Conservation (phyloP, 345 rosid species). For the Moricandia arvensis region DNA sequence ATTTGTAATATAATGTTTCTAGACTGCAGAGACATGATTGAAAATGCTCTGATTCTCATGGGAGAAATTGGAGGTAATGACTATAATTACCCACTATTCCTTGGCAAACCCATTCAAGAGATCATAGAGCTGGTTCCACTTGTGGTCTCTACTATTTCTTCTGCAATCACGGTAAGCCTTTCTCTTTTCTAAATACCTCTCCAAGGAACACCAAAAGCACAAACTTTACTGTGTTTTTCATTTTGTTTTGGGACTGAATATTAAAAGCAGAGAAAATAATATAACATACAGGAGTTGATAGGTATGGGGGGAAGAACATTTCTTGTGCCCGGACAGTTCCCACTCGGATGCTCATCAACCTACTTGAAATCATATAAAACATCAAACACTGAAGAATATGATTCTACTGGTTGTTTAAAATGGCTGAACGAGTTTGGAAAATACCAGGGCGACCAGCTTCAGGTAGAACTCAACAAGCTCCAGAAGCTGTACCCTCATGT, state of each 20-base stretch:
- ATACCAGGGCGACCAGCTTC: slow-evolving; percentile 42
- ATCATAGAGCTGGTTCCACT: slow-evolving; percentile 41
- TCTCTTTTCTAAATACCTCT: not conserved
- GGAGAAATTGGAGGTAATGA: slow-evolving; percentile 71
- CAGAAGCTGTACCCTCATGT: slow-evolving; percentile 38
- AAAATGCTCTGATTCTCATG: slow-evolving; percentile 46
- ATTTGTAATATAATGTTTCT: not conserved
- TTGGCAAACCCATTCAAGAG: slow-evolving; percentile 17
- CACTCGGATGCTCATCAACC: slow-evolving; percentile 40
- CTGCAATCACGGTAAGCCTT: slow-evolving; percentile 38
- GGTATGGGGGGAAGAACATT: slow-evolving; percentile 47
- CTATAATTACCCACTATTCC: slow-evolving; percentile 34
- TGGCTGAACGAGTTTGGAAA: slow-evolving; percentile 44
- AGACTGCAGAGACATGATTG: slow-evolving; percentile 39
- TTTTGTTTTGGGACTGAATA: slow-evolving; percentile 5
- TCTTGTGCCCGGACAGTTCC: slow-evolving; percentile 49
- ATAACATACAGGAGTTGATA: slow-evolving; percentile 43
- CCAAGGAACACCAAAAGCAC: not conserved
- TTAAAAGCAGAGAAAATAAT: not conserved
- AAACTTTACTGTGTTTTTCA: not conserved
- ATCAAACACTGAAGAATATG: slow-evolving; percentile 37
- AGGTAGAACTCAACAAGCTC: slow-evolving; percentile 25
- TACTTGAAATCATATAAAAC: slow-evolving; percentile 35
- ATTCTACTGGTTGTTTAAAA: slow-evolving; percentile 44
- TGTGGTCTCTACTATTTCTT: slow-evolving; percentile 35